Conservation (phyloP, 768 basidiomycete species). For the Serendipita sp. region DNA sequence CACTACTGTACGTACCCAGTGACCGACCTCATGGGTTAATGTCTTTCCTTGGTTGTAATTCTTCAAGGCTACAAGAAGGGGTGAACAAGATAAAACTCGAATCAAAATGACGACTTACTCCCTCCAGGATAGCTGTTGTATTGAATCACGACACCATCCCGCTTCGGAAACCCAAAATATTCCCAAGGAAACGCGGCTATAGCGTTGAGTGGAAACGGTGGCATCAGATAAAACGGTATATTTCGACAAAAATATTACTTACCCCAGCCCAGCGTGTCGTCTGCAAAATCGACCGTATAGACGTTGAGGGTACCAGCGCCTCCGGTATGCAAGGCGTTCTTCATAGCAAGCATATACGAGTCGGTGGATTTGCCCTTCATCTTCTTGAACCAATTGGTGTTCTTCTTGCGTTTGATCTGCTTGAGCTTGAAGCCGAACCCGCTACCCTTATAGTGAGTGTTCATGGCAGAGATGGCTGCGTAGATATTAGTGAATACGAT, state of each 20-base stretch:
- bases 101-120: background rate
- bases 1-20: background rate
- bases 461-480: background rate
- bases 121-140: background rate
- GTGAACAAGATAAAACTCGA: background rate
- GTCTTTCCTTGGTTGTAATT: background rate
- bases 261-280: background rate
- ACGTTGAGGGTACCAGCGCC: background rate
- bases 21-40: background rate
- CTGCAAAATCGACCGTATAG: background rate
- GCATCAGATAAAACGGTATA: too few species aligned
- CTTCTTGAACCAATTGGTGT: background rate
- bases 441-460: background rate
- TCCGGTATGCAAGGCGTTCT: background rate
- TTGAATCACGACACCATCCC: background rate
- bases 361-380: background rate
- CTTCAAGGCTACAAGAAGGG: background rate
- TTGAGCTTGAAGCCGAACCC: background rate
- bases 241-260: too few species aligned
- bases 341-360: background rate
- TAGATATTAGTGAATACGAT: too few species aligned
- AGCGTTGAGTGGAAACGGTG: too few species aligned
- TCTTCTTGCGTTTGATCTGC: background rate
- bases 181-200: background rate
- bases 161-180: background rate